Evolutionary conservation across 805 yeast genomes (phyloP).

Genomic region (Starmerella powellii): DNA sequence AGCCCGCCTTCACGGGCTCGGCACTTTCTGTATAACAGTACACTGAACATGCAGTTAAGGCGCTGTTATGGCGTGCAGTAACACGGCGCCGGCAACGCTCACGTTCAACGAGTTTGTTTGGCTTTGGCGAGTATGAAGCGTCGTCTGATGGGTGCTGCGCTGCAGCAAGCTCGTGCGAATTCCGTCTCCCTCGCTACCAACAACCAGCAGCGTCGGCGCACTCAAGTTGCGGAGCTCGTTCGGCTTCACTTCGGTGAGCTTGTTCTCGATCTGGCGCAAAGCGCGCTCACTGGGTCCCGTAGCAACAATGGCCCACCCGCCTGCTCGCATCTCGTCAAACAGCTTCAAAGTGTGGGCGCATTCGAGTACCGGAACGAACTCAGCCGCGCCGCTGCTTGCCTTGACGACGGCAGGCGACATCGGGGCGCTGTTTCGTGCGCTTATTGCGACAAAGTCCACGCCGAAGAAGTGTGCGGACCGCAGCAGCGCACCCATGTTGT

Average conservation of each 20-base stretch:
- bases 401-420: conserved; percentile 69
- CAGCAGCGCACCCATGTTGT: conserved; percentile 72
- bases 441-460: conserved; percentile 62
- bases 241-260: conserved; percentile 28
- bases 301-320: conserved; percentile 64
- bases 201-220: conserved; percentile 54
- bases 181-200: conserved; percentile 83
- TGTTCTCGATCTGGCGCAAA: conserved; percentile 23
- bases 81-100: conserved; percentile 73
- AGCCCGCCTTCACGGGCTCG: too few relatives aligned
- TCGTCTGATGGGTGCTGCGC: conserved; percentile 25
- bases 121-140: conserved; percentile 14
- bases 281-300: conserved; percentile 36
- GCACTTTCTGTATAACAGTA: too few relatives aligned
- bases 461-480: conserved; percentile 75
- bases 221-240: conserved; percentile 35
- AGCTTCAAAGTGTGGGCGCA: conserved; percentile 50
- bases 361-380: conserved; percentile 50
- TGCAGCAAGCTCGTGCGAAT: conserved; percentile 53
- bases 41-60: too few relatives aligned
- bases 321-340: conserved; percentile 40
- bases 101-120: conserved; percentile 72
- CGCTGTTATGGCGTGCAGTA: conserved; percentile 30
- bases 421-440: conserved; percentile 60
- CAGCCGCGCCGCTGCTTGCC: conserved; percentile 76